Base-by-base conservation (phyloP, 164 flowering plant species). In the Vitis riparia region DNA sequence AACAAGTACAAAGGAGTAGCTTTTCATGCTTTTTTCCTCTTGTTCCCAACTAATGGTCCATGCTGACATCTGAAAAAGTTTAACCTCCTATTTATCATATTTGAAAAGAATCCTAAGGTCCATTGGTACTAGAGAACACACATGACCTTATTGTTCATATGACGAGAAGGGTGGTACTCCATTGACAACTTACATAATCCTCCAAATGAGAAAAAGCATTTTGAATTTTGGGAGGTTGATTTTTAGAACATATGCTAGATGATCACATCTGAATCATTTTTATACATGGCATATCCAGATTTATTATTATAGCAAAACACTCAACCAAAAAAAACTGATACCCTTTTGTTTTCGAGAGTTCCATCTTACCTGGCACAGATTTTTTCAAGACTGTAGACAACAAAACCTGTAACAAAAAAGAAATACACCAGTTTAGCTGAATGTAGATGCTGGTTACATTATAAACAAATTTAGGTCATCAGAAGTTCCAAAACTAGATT, bases 371-470 rank as follows among this genome's bases (percentile, higher is more conserved):
- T 86, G 66, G 89, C 61, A 67, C 91, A 82, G 77, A 92, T 66
- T 80, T 86, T 91, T 61, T 90, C 97, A 4, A 93, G 87, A 50
- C 55, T 11, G 76, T 78, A 91, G 57, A 81, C 87, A 7, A 86
- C 82, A 70, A 70, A 89, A 57, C 99, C 99, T 92, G 90, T 60
- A 76, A 64, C 55, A 49, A 58, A 49, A 9, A 68, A 29, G 9
- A 49, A 49, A 61, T 2, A 9, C 1, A 47, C 23, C 9, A 14
- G 13, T 12, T 63, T 68, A 65, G 49, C 19, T 56, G 44, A 16
- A 52, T 67, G 30, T 16, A 55, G 9, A 37, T 37, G 44, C 44
- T 37, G 44, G 44, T 37, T 37, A 3, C 44, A 37, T 37, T 37
- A 6, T 37, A 37, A 37, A 37, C 44, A 37, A 37, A 37, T 37